A percentile compares a stretch with the other conserved stretches of the same genome.
phyloP scores from a whole-genome alignment of 805 yeast species.

The Tetrapisispora phaffii region DNA sequence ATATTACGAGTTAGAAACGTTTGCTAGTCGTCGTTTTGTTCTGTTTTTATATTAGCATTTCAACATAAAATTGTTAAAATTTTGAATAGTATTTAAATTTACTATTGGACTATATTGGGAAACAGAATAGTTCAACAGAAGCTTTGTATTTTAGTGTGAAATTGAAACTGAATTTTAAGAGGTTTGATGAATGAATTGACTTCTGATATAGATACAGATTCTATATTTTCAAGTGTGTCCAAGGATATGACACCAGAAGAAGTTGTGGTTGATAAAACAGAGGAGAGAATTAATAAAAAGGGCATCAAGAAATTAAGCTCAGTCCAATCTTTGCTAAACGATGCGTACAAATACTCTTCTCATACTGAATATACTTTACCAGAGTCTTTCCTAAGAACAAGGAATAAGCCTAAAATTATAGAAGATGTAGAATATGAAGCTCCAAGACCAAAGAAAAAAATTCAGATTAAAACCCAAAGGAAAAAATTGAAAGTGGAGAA shows the following conservation, averaged over 20 bases:
- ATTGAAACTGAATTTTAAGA: background rate
- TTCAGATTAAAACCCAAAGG: background rate
- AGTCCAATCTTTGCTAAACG: slow-evolving; percentile 17
- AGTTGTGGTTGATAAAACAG: background rate
- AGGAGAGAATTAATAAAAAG: background rate
- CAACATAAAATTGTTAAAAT: too few species aligned
- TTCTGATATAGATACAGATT: slow-evolving; percentile 1
- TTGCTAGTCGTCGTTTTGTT: too few species aligned
- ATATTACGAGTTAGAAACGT: too few species aligned
- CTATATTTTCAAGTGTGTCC: background rate
- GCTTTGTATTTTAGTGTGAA: background rate
- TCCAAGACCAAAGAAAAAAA: background rate
- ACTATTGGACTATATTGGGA: too few species aligned
- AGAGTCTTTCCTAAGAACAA: slow-evolving; percentile 15
- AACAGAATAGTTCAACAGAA: too few species aligned
- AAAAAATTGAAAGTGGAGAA: background rate
- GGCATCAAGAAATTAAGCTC: background rate
- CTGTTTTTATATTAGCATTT: too few species aligned
- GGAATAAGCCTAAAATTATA: background rate
- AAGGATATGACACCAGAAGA: background rate
- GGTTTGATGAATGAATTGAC: background rate
- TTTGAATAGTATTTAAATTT: too few species aligned
- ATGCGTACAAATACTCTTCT: slow-evolving; percentile 21
- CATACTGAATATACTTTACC: slow-evolving; percentile 21
- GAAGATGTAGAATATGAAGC: background rate